phyloP scores from a whole-genome alignment of 78 protist species.

The slime mould (Dictyostelium discoideum) region dicty_2.7 NC_007088.5:7012001-7012500 shows the following conservation, averaged over 20 bases:
- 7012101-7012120: neutral
- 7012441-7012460: neutral
- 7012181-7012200: neutral
- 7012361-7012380: neutral
- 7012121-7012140: neutral
- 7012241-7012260: neutral
- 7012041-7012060: neutral
- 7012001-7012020: conserved; percentile 24
- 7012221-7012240: neutral
- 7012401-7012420: neutral
- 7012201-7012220: neutral
- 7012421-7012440: neutral
- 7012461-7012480: neutral
- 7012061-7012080: neutral
- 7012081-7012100: neutral
- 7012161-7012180: neutral
- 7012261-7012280: neutral
- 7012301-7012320: neutral
- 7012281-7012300: neutral
- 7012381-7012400: neutral
- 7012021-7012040: conserved; percentile 15
- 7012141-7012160: neutral
- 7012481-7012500: neutral
- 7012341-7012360: conserved; percentile 15
- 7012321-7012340: conserved; percentile 17